A percentile compares a stretch with the other conserved stretches of the same genome.
phyloP scores from a whole-genome alignment of 148 eudicot species.

The Hydrangea macrophylla region DNA sequence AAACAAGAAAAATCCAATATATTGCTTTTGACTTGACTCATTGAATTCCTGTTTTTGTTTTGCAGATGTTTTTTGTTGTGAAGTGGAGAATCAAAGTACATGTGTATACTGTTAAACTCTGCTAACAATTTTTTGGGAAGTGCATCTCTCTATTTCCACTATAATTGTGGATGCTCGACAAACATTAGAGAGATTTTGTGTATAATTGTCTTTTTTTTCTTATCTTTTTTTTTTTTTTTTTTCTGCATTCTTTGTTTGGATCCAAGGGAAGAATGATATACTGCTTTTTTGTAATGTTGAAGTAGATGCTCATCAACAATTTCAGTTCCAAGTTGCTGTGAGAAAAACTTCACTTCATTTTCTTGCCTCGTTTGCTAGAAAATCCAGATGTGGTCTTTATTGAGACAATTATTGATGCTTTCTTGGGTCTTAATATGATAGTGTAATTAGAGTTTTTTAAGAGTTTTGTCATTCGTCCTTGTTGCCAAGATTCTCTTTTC shows the following conservation, averaged over 20 bases:
- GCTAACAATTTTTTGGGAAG: not conserved
- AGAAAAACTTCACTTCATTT: too few relatives aligned
- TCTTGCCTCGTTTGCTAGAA: too few relatives aligned
- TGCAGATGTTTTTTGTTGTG: not conserved
- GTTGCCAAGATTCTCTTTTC: too few relatives aligned
- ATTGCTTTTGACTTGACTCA: too few relatives aligned
- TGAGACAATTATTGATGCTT: not conserved
- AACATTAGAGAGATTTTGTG: not conserved
- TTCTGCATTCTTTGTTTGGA: not conserved
- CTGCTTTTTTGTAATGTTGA: too few relatives aligned
- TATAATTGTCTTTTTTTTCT: not conserved
- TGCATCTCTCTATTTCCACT: not conserved
- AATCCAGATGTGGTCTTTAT: not conserved
- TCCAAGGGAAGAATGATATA: not conserved
- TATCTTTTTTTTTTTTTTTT: not conserved
- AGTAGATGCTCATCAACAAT: too few relatives aligned
- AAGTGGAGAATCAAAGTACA: not conserved
- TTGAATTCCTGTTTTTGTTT: not conserved
- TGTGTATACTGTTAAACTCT: constrained; percentile 1
- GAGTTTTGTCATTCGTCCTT: too few relatives aligned
- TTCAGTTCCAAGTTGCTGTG: too few relatives aligned
- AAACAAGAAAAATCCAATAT: too few relatives aligned
- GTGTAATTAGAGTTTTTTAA: too few relatives aligned
- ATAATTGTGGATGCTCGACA: not conserved
- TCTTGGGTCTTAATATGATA: not conserved